Evolutionary conservation across 495 filamentous ascomycete genomes (phyloP).

Genomic region (Aspergillus asperescens): DNA sequence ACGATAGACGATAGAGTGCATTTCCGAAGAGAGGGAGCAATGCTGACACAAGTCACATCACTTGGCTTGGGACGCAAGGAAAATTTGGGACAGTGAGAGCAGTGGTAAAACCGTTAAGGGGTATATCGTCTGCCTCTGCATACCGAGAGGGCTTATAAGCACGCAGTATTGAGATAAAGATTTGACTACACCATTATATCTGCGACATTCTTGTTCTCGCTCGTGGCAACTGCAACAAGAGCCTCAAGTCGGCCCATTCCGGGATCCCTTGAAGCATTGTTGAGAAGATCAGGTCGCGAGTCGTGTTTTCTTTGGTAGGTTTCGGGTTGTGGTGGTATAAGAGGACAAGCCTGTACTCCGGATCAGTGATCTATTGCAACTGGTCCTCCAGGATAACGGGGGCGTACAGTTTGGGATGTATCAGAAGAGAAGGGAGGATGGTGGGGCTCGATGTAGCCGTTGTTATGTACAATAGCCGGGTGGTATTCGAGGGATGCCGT

Average conservation of each 20-base stretch:
- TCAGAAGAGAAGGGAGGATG: slow-evolving; percentile 41
- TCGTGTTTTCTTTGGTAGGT: slow-evolving; percentile 33
- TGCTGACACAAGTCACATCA: neutral
- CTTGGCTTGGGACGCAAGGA: neutral
- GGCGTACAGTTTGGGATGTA: slow-evolving; percentile 40
- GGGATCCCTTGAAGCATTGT: slow-evolving; percentile 28
- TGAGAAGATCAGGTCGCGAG: slow-evolving; percentile 28
- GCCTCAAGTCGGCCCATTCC: slow-evolving; percentile 73
- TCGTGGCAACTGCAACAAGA: slow-evolving; percentile 84
- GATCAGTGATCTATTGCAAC: slow-evolving; percentile 34
- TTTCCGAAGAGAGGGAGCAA: neutral
- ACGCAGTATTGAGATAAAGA: neutral
- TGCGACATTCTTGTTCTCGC: slow-evolving; percentile 61
- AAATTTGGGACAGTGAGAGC: neutral
- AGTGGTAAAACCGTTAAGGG: neutral
- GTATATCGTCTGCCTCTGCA: neutral
- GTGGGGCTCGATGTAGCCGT: slow-evolving; percentile 54
- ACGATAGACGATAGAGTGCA: neutral
- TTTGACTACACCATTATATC: slow-evolving; percentile 33
- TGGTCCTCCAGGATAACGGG: slow-evolving; percentile 27
- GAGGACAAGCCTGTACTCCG: slow-evolving; percentile 40
- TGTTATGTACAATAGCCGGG: slow-evolving; percentile 60
- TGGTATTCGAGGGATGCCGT: slow-evolving; percentile 58
- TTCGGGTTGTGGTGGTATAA: slow-evolving; percentile 31
- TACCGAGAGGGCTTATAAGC: neutral